These are phyloP conservation scores for Lizonia empirigonia DNA, from an alignment of 2,329 filamentous ascomycete species.

Conservation along the genomic window DNA sequence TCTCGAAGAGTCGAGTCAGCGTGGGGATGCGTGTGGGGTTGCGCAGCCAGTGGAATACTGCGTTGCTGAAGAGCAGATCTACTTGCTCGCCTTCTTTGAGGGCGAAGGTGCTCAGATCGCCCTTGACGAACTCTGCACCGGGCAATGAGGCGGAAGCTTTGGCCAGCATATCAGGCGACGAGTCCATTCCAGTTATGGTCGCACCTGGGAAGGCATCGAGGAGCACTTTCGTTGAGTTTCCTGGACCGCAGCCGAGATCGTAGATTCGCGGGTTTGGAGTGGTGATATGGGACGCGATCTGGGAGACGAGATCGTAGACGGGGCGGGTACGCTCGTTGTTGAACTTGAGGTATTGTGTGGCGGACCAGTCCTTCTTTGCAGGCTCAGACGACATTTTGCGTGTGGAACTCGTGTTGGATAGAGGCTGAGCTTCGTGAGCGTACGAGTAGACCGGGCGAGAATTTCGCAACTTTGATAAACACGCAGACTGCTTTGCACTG, in stretches of 20 bases:
- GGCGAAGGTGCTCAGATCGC: conserved; percentile 53
- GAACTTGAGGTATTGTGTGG: conserved; percentile 63
- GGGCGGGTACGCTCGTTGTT: conserved; percentile 59
- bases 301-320: conserved; percentile 59
- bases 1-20: conserved; percentile 52
- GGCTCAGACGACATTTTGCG: conserved; percentile 3
- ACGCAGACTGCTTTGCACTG: no score
- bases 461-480: no score
- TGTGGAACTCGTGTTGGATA: neutral
- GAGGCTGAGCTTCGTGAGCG: neutral
- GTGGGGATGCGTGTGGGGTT: conserved; percentile 51
- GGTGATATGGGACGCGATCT: conserved; percentile 48
- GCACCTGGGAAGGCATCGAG: conserved; percentile 56
- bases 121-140: conserved; percentile 52
- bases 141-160: conserved; percentile 53
- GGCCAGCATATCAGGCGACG: conserved; percentile 61
- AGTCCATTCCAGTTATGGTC: conserved; percentile 59
- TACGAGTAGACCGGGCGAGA: neutral
- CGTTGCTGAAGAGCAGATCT: conserved; percentile 60
- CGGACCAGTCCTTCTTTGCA: conserved; percentile 57
- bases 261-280: conserved; percentile 51
- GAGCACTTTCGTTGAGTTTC: conserved; percentile 62
- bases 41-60: conserved; percentile 65
- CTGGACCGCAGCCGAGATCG: conserved; percentile 66
- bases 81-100: conserved; percentile 21